Base-by-base conservation (phyloP, 345 rosid species). In the Citrus medica region DNA sequence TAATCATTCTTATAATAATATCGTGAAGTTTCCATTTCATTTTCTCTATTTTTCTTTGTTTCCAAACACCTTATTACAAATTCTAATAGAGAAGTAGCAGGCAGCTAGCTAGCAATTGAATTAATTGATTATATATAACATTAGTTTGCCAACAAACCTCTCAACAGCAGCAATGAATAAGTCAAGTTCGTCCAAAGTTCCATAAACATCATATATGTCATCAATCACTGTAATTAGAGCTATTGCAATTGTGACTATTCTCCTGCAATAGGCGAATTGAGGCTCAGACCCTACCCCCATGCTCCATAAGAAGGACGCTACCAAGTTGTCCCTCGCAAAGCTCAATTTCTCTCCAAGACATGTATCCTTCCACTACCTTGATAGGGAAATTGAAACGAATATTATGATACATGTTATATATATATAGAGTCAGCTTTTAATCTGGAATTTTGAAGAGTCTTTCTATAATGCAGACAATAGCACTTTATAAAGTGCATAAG, bases 341-440 rank as follows among this genome's bases (percentile, higher is more conserved):
- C 48, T 67, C 60, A 79, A 13, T 27, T 82, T 71, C 5, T 46
- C 30, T 17, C 51, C 61, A 4, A 82, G 80, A 2, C 67, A 80
- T 66, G 13, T 35, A 38, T 30, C 24, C 46, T 21, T 72, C 85
- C 82, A 82, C 85, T 82, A 76, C 67, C 85, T 79, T 65, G 38
- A 62, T 13, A 38, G 6, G 6, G 2, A 58, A 64, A 69, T 2
- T 48, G 14, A 16, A 16, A 12, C 19, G 19, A 48, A 48, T 40
- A 40, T 40, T 9, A 2, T 4, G 46, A 1, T 1, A 2, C 30
- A 28, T 28, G 1, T 28, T 28, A 2, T 28, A 28, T 28, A 28
- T 28, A 28, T 1, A 28, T 28, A 28, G 30, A 28, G 30, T 28
- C 30, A 28, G 30, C 30, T 28, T 1, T 28, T 2, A 28, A 28